Conservation (phyloP, 1,139 yeast genomes). For the Taiozyma sp. region DNA sequence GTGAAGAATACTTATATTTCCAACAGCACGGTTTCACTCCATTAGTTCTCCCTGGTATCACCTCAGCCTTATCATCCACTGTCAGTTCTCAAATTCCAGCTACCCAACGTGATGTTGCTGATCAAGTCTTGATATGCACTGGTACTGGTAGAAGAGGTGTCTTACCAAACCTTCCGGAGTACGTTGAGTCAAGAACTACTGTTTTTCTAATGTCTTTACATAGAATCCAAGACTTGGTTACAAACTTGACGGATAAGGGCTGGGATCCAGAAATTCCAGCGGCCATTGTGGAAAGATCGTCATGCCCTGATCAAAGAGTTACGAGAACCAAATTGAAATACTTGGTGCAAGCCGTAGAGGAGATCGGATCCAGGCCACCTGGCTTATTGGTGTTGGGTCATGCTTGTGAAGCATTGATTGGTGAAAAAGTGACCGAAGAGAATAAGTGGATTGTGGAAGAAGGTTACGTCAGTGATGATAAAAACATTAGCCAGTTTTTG, state of each 20-base stretch:
- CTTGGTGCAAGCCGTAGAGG: slow-evolving; percentile 69
- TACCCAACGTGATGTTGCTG: slow-evolving; percentile 90
- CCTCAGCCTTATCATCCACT: slow-evolving; percentile 90
- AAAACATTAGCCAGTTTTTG: slow-evolving; percentile 6
- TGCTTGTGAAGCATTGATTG: slow-evolving; percentile 61
- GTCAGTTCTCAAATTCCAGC: slow-evolving; percentile 84
- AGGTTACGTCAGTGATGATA: slow-evolving; percentile 37
- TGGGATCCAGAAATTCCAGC: slow-evolving; percentile 80
- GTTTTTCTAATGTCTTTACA: slow-evolving; percentile 90
- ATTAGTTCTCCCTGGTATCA: slow-evolving; percentile 77
- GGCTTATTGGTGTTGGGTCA: slow-evolving; percentile 82
- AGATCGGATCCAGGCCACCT: slow-evolving; percentile 91
- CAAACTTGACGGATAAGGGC: slow-evolving; percentile 46
- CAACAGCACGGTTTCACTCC: slow-evolving; percentile 64
- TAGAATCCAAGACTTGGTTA: slow-evolving; percentile 65
- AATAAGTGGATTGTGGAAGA: slow-evolving; percentile 56
- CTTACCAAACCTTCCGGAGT: slow-evolving; percentile 75
- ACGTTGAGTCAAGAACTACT: slow-evolving; percentile 68
- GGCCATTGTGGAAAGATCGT: slow-evolving; percentile 85
- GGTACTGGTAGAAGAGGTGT: slow-evolving; percentile 93
- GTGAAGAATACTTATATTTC: slow-evolving; percentile 81
- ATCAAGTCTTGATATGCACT: slow-evolving; percentile 88
- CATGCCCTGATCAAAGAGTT: slow-evolving; percentile 89
- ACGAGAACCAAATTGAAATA: slow-evolving; percentile 67
- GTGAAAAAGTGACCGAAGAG: slow-evolving; percentile 21